Evolutionary conservation across 305 asterid species (phyloP).

Genomic region (Petunia hybrid): DNA sequence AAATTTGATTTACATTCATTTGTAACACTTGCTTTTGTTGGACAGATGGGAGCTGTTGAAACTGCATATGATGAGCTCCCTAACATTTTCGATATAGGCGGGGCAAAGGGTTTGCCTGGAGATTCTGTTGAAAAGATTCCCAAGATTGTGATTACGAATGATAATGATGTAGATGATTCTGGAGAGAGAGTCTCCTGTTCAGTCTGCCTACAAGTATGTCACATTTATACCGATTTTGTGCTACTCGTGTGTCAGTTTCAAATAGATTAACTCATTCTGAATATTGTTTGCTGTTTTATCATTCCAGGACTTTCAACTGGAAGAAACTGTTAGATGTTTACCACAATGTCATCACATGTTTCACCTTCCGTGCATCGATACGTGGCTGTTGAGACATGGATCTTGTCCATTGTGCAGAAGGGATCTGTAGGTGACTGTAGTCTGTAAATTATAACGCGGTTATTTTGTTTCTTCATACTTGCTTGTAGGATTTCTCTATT

Average conservation of each 20-base stretch:
- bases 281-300: not conserved
- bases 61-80: conserved; percentile 74
- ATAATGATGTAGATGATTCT: conserved; percentile 65
- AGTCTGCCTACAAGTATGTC: conserved; percentile 93
- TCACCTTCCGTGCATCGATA: conserved; percentile 95
- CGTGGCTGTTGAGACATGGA: conserved; percentile 96
- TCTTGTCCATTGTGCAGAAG: conserved; percentile 99
- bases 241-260: not conserved
- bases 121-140: conserved; percentile 93
- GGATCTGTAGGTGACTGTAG: conserved; percentile 66
- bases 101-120: conserved; percentile 85
- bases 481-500: conserved; percentile 49
- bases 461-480: conserved; percentile 48
- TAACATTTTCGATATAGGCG: conserved; percentile 89
- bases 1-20: conserved; percentile 7
- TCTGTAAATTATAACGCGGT: conserved; percentile 45
- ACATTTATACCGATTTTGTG: not conserved
- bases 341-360: conserved; percentile 95
- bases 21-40: conserved; percentile 28
- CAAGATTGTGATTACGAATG: conserved; percentile 62
- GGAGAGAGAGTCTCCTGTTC: conserved; percentile 92
- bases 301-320: conserved; percentile 82
- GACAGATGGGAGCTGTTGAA: conserved; percentile 96
- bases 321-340: conserved; percentile 85
- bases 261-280: conserved; percentile 27